These are phyloP conservation scores for Cladosporium sp. DNA, from an alignment of 2,329 filamentous ascomycete genomes.

Conservation along the genomic window DNA sequence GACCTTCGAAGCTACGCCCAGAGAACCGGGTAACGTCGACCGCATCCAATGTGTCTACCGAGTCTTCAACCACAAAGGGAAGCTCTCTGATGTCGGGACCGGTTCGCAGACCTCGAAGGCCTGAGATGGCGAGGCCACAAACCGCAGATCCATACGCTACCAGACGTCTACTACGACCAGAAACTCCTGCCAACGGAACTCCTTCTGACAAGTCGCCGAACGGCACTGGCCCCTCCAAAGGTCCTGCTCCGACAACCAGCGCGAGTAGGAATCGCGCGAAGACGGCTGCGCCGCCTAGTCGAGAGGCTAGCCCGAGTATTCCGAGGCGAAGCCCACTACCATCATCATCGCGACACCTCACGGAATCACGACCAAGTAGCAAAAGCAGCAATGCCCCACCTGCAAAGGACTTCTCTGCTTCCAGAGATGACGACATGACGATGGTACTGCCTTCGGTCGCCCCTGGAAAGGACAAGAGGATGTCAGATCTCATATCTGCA, in stretches of 20 bases:
- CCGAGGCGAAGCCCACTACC: constrained; percentile 25
- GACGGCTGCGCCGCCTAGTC: constrained; percentile 21
- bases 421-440: constrained; percentile 43
- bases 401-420: constrained; percentile 24
- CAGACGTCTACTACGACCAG: constrained; percentile 34
- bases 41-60: constrained; percentile 28
- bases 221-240: constrained; percentile 26
- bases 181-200: constrained; percentile 43
- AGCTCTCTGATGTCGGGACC: constrained; percentile 55
- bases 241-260: constrained; percentile 24
- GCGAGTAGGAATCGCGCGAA: constrained; percentile 26
- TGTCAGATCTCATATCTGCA: background rate
- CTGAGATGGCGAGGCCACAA: constrained; percentile 46
- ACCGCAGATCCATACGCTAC: constrained; percentile 53
- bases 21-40: constrained; percentile 26
- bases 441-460: constrained; percentile 41
- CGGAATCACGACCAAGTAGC: constrained; percentile 29
- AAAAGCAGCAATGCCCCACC: constrained; percentile 26
- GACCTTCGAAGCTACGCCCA: constrained; percentile 25
- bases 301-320: constrained; percentile 27
- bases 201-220: constrained; percentile 43
- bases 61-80: constrained; percentile 32
- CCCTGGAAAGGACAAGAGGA: background rate
- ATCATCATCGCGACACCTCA: constrained; percentile 13
- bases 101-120: constrained; percentile 49